A percentile compares a stretch with the other conserved stretches of the same genome.
These are phyloP conservation scores for Erysimum cheiranthoides DNA, from an alignment of 345 rosid genomes.

Conservation along the genomic window DNA sequence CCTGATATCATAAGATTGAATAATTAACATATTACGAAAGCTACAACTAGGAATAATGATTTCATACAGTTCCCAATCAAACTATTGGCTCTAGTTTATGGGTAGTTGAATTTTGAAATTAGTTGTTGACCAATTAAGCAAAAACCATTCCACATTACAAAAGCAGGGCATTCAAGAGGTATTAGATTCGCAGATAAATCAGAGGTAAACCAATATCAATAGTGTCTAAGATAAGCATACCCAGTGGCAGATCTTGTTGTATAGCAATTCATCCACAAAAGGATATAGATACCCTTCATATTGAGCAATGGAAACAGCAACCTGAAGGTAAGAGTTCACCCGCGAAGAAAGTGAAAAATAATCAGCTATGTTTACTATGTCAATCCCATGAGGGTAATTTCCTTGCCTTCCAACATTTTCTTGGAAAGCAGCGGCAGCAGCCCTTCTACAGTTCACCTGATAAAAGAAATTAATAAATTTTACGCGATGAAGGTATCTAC, in stretches of 20 bases:
- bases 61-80: conserved; percentile 6
- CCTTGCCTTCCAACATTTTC: conserved; percentile 99
- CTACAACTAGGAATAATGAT: conserved; percentile 1
- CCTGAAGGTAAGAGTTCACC: conserved; percentile 76
- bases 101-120: conserved; percentile 8
- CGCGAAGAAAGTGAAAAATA: conserved; percentile 98
- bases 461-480: conserved; percentile 31
- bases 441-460: conserved; percentile 99
- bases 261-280: conserved; percentile 87
- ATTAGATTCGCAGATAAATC: not conserved
- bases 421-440: conserved; percentile 99
- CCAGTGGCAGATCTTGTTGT: conserved; percentile 94
- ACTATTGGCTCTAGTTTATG: conserved; percentile 1
- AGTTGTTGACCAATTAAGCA: not conserved
- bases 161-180: conserved; percentile 5
- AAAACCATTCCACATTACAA: not conserved
- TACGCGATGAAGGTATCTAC: conserved; percentile 24
- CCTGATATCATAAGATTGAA: conserved; percentile 56
- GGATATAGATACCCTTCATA: conserved; percentile 86
- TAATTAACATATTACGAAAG: conserved; percentile 20
- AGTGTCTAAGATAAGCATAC: conserved; percentile 54
- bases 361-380: conserved; percentile 92
- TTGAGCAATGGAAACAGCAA: conserved; percentile 79
- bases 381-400: conserved; percentile 95
- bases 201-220: conserved; percentile 12